These are phyloP conservation scores for Aphanoascus verrucosus DNA, from an alignment of 2,329 filamentous ascomycete species.

Conservation along the genomic window DNA sequence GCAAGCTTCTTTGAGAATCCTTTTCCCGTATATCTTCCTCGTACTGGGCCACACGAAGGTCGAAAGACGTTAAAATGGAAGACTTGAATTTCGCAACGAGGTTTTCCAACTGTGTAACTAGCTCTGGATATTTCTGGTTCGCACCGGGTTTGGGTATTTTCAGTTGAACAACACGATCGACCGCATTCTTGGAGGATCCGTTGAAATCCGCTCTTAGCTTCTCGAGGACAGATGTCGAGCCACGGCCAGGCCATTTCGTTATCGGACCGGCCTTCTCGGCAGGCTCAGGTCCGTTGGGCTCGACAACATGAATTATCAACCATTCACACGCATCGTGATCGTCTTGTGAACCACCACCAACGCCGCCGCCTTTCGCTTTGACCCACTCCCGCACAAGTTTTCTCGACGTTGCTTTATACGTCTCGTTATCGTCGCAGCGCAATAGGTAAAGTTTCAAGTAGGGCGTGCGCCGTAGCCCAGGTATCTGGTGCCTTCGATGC, in stretches of 20 bases:
- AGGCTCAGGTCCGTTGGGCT: constrained; percentile 67
- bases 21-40: constrained; percentile 96
- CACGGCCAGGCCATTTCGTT: constrained; percentile 65
- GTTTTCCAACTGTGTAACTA: constrained; percentile 72
- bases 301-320: constrained; percentile 87
- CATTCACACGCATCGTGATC: constrained; percentile 96
- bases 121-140: constrained; percentile 64
- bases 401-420: constrained; percentile 71
- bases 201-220: constrained; percentile 89
- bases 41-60: constrained; percentile 81
- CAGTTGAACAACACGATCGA: constrained; percentile 76
- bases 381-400: constrained; percentile 84
- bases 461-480: constrained; percentile 79
- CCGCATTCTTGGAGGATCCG: constrained; percentile 56
- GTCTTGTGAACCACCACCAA: constrained; percentile 46
- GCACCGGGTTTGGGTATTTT: constrained; percentile 51
- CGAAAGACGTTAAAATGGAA: constrained; percentile 79
- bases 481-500: constrained; percentile 81
- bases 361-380: constrained; percentile 55
- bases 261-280: constrained; percentile 55
- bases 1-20: constrained; percentile 72
- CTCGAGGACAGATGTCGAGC: constrained; percentile 74
- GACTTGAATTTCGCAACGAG: constrained; percentile 77
- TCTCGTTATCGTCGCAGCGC: constrained; percentile 89
- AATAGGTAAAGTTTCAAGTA: constrained; percentile 86